Percentiles rank a stretch among this genome's conserved stretches.
Evolutionary conservation across 441 rosid genomes (phyloP).

Genomic region (Gossypium aridum): DNA sequence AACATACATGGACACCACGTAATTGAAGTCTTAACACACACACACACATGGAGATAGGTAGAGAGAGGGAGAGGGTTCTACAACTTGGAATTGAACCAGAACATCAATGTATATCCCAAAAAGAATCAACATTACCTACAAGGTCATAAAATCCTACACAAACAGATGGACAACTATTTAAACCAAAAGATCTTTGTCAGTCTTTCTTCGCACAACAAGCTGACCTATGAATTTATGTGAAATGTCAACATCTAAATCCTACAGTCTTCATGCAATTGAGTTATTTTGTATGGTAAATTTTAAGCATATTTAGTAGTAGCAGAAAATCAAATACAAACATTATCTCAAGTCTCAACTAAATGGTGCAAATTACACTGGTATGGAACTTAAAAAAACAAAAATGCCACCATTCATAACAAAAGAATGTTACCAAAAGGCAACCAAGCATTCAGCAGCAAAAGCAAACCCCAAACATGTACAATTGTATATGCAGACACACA

Average conservation of each 20-base stretch:
- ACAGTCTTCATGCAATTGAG: background rate
- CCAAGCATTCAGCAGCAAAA: background rate
- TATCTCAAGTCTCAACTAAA: background rate
- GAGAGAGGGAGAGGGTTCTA: background rate
- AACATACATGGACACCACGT: background rate
- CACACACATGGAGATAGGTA: background rate
- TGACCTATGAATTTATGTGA: background rate
- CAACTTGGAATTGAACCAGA: background rate
- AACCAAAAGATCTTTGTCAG: background rate
- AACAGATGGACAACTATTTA: background rate
- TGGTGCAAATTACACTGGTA: background rate
- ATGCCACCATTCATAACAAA: background rate
- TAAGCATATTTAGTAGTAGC: background rate
- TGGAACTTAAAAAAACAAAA: background rate
- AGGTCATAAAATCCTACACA: background rate
- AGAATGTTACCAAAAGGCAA: background rate
- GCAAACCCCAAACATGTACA: background rate
- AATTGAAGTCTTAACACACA: background rate
- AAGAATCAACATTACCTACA: background rate
- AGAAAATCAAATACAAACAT: background rate
- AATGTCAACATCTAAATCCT: background rate
- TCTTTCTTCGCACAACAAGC: background rate
- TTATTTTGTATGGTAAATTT: constrained; percentile 1
- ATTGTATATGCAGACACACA: background rate
- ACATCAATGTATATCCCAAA: background rate